Evolutionary conservation across 176 grass and related monocot genomes (phyloP).

Genomic region (Zea mays): Zm-B73-REFERENCE-NAM-5.0 NC_050103.1:172517001-172517500

Average conservation of each 20-base stretch:
- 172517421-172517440: slow-evolving; percentile 63
- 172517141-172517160: slow-evolving; percentile 20
- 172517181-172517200: slow-evolving; percentile 39
- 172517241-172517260: slow-evolving; percentile 47
- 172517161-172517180: slow-evolving; percentile 46
- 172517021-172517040: neutral
- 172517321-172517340: slow-evolving; percentile 43
- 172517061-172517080: neutral
- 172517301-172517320: slow-evolving; percentile 57
- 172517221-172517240: slow-evolving; percentile 51
- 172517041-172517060: neutral
- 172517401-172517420: slow-evolving; percentile 68
- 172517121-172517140: slow-evolving; percentile 15
- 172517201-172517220: slow-evolving; percentile 48
- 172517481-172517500: slow-evolving; percentile 66
- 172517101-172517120: slow-evolving; percentile 14
- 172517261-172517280: slow-evolving; percentile 72
- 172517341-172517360: slow-evolving; percentile 82
- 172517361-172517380: slow-evolving; percentile 79
- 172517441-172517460: slow-evolving; percentile 66
- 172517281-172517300: slow-evolving; percentile 70
- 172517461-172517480: slow-evolving; percentile 62
- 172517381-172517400: slow-evolving; percentile 40
- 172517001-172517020: slow-evolving; percentile 12
- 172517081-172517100: too few relatives aligned